Conservation (phyloP, 106 monocot genomes). For the Gastrodia elata region DNA sequence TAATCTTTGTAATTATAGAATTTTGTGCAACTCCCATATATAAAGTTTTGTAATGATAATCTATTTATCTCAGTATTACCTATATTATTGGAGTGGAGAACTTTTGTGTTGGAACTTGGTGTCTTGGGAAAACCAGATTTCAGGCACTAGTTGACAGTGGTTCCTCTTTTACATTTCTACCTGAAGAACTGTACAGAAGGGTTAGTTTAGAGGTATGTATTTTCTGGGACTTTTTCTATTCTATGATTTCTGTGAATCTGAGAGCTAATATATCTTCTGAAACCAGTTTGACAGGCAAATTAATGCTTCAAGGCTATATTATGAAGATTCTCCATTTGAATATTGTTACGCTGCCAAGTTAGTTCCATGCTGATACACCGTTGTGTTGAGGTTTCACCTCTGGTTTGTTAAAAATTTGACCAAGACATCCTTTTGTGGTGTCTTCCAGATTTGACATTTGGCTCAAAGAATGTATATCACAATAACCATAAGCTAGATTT, state of each 20-base stretch:
- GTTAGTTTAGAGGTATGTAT: constrained; percentile 59
- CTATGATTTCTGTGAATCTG: not conserved
- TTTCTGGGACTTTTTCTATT: not conserved
- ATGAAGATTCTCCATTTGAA: constrained; percentile 51
- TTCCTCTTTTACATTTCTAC: constrained; percentile 81
- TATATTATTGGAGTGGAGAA: constrained; percentile 73
- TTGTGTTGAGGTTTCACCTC: not conserved
- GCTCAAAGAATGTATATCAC: too few species aligned
- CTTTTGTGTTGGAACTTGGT: constrained; percentile 53
- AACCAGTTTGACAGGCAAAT: constrained; percentile 78
- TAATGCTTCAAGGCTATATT: constrained; percentile 46
- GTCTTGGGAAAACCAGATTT: constrained; percentile 40
- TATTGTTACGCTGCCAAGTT: constrained; percentile 76
- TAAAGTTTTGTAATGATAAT: not conserved
- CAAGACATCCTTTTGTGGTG: too few species aligned
- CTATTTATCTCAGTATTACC: constrained; percentile 32
- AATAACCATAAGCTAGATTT: too few species aligned
- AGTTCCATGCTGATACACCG: constrained; percentile 1
- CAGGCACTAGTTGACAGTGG: constrained; percentile 81
- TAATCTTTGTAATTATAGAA: not conserved
- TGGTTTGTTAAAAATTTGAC: too few species aligned
- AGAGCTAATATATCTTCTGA: not conserved
- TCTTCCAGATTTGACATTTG: too few species aligned
- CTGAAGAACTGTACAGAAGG: constrained; percentile 48
- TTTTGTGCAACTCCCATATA: not conserved